phyloP scores from a whole-genome alignment of 2,329 filamentous ascomycete species.

The Diplodia intermedia region DNA sequence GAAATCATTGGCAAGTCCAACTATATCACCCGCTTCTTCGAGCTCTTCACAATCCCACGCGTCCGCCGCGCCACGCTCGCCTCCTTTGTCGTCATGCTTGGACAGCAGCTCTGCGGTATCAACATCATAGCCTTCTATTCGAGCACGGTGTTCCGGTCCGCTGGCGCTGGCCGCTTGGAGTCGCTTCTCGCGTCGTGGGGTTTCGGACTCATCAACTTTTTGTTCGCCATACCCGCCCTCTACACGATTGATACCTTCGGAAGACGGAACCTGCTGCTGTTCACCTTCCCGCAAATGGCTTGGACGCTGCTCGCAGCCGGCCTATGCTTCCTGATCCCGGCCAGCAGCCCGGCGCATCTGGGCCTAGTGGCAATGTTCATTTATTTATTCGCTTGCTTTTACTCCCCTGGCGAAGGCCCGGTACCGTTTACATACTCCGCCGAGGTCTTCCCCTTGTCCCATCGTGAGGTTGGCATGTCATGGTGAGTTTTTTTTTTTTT shows the following conservation, averaged over 20 bases:
- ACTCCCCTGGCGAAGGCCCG: constrained; percentile 54
- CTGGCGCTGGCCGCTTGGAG: constrained; percentile 51
- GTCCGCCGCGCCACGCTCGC: constrained; percentile 76
- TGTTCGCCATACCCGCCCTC: constrained; percentile 65
- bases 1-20: constrained; percentile 47
- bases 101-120: constrained; percentile 66
- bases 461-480: constrained; percentile 75
- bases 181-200: constrained; percentile 64
- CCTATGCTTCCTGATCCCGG: constrained; percentile 60
- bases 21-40: constrained; percentile 54
- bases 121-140: constrained; percentile 60
- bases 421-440: constrained; percentile 73
- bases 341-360: constrained; percentile 49
- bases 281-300: constrained; percentile 60
- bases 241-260: constrained; percentile 65
- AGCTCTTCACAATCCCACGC: constrained; percentile 72
- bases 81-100: constrained; percentile 79
- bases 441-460: constrained; percentile 73
- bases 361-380: constrained; percentile 64
- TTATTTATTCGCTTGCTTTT: constrained; percentile 60
- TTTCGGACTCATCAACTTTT: constrained; percentile 65
- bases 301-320: constrained; percentile 57
- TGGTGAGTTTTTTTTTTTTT: constrained; percentile 47
- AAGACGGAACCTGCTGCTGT: constrained; percentile 57
- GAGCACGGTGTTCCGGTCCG: constrained; percentile 58